phyloP scores from a whole-genome alignment of 176 grass and related monocot species.

The Aegilops bicornis region DNA sequence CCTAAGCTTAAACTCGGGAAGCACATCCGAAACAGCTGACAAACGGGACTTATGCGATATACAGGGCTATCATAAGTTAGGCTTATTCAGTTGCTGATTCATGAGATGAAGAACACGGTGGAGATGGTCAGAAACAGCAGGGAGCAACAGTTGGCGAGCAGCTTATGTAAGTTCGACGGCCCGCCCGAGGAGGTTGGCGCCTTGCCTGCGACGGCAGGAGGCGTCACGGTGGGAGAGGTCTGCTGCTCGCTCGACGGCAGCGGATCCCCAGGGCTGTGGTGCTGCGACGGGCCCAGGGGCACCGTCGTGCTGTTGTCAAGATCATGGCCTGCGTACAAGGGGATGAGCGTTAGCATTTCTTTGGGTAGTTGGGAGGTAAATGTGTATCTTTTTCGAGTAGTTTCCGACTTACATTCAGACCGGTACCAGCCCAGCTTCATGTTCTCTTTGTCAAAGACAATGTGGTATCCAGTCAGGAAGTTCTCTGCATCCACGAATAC shows the following conservation, averaged over 20 bases:
- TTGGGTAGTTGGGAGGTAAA: background rate
- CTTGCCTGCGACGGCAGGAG: slow-evolving; percentile 61
- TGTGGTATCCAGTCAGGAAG: slow-evolving; percentile 82
- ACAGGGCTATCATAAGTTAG: slow-evolving; percentile 64
- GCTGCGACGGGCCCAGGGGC: slow-evolving; percentile 58
- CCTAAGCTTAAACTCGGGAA: background rate
- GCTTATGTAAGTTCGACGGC: slow-evolving; percentile 20
- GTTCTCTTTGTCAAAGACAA: slow-evolving; percentile 86
- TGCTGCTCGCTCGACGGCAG: slow-evolving; percentile 89
- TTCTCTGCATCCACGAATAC: slow-evolving; percentile 66
- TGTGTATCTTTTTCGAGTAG: background rate
- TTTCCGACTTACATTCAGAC: slow-evolving; percentile 71
- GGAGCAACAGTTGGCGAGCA: slow-evolving; percentile 22
- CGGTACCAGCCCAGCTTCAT: slow-evolving; percentile 81
- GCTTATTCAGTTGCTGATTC: slow-evolving; percentile 32
- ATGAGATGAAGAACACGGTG: slow-evolving; percentile 62
- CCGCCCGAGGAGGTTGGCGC: slow-evolving; percentile 35
- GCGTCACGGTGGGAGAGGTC: slow-evolving; percentile 61
- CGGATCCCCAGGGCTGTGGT: slow-evolving; percentile 64
- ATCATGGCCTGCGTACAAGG: slow-evolving; percentile 52
- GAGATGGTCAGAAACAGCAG: slow-evolving; percentile 56
- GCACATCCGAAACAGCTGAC: background rate
- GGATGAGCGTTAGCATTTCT: background rate
- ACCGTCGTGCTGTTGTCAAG: slow-evolving; percentile 72
- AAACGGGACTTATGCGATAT: slow-evolving; percentile 45